Percentiles rank a stretch among this genome's conserved stretches.
Evolutionary conservation across 805 yeast genomes (phyloP).

Genomic region (Priceomyces carsonii): DNA sequence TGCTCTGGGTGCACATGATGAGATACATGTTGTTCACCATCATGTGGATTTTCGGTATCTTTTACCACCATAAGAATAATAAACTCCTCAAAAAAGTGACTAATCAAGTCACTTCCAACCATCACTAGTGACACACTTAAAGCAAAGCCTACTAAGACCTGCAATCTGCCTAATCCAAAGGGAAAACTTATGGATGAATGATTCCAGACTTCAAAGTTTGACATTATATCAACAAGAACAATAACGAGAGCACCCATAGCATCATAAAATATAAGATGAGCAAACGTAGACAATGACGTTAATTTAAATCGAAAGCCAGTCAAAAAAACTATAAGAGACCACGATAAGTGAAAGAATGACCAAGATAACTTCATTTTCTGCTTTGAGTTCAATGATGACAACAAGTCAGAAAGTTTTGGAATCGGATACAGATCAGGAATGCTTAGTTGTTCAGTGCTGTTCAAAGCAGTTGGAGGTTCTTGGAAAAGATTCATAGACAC

Average conservation of each 20-base stretch:
- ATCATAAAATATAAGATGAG: conserved; percentile 88
- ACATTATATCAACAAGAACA: conserved; percentile 72
- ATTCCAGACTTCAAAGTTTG: conserved; percentile 93
- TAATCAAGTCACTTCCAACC: conserved; percentile 86
- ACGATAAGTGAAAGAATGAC: conserved; percentile 56
- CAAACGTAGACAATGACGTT: conserved; percentile 68
- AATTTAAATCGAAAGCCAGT: conserved; percentile 60
- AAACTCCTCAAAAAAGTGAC: conserved; percentile 83
- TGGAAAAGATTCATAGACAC: conserved; percentile 95
- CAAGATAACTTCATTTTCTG: conserved; percentile 63
- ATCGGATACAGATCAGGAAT: conserved; percentile 69
- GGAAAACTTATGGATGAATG: conserved; percentile 81
- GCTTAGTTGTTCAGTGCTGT: conserved; percentile 49
- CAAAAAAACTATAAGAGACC: conserved; percentile 57
- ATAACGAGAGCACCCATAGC: conserved; percentile 72
- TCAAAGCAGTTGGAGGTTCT: conserved; percentile 65
- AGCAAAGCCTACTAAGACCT: conserved; percentile 86
- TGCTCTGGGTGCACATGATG: conserved; percentile 41
- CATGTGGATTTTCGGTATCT: conserved; percentile 15
- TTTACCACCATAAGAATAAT: conserved; percentile 46
- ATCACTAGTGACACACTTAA: conserved; percentile 80
- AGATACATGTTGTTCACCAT: conserved; percentile 28
- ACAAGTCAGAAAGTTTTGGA: conserved; percentile 67
- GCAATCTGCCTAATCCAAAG: conserved; percentile 90
- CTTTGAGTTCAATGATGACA: conserved; percentile 54